These are phyloP conservation scores for Colletotrichum paranaense DNA, from an alignment of 2,329 filamentous ascomycete species.

Conservation along the genomic window DNA sequence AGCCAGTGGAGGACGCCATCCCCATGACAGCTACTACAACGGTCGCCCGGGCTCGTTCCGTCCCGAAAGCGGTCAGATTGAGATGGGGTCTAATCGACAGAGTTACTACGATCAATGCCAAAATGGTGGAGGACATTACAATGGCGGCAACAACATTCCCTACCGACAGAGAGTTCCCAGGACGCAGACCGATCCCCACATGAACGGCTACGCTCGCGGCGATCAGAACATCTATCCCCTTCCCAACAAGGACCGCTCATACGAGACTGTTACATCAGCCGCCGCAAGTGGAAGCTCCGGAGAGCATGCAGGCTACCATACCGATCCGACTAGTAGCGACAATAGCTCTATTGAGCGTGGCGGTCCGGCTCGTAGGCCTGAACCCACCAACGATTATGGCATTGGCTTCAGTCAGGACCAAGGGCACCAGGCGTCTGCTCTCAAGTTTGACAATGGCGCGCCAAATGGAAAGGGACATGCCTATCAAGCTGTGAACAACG, in stretches of 20 bases:
- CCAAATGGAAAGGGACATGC: slow-evolving; percentile 5
- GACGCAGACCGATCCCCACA: slow-evolving; percentile 60
- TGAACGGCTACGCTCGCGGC: slow-evolving; percentile 48
- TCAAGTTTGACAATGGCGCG: slow-evolving; percentile 43
- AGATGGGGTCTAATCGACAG: slow-evolving; percentile 49
- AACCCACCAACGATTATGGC: slow-evolving; percentile 73
- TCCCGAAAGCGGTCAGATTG: slow-evolving; percentile 54
- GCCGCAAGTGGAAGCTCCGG: slow-evolving; percentile 77
- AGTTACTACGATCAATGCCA: slow-evolving; percentile 56
- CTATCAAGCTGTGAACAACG: slow-evolving; percentile 13
- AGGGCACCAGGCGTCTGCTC: slow-evolving; percentile 52
- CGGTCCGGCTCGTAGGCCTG: slow-evolving; percentile 64
- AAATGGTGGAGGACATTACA: slow-evolving; percentile 43
- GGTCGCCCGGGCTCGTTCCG: slow-evolving; percentile 54
- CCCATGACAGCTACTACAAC: slow-evolving; percentile 64
- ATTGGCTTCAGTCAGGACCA: slow-evolving; percentile 63
- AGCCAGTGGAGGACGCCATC: slow-evolving; percentile 56
- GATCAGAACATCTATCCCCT: slow-evolving; percentile 62
- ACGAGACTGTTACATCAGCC: slow-evolving; percentile 87
- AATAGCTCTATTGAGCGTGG: slow-evolving; percentile 90
- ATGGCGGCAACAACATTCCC: slow-evolving; percentile 38
- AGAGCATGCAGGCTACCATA: slow-evolving; percentile 83
- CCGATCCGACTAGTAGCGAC: slow-evolving; percentile 87
- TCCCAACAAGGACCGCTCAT: slow-evolving; percentile 79
- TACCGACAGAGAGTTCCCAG: slow-evolving; percentile 51